Evolutionary conservation across 164 flowering plant species (phyloP).

Genomic region (Annona squamosa): DNA sequence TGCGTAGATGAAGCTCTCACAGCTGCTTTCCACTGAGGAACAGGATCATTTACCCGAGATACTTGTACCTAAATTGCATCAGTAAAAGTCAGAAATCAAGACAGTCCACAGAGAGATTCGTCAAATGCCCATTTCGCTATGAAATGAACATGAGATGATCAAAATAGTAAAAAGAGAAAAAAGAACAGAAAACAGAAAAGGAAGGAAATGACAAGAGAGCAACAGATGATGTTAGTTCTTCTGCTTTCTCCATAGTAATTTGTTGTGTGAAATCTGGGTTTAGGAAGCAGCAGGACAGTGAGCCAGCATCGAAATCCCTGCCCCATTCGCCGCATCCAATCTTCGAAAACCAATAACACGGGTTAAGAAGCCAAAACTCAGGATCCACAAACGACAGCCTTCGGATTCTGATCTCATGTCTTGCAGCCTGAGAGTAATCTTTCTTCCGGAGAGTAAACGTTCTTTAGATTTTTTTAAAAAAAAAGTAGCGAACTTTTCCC

Average conservation of each 20-base stretch:
- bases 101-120: not conserved
- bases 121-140: not conserved
- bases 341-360: too few species aligned
- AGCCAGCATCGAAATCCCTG: too few species aligned
- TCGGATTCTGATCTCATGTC: too few species aligned
- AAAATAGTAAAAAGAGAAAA: not conserved
- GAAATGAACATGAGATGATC: not conserved
- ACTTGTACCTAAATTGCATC: constrained; percentile 50
- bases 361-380: too few species aligned
- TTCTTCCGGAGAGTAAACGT: too few species aligned
- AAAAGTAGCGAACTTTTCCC: too few species aligned
- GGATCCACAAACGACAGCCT: too few species aligned
- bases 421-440: too few species aligned
- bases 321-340: too few species aligned
- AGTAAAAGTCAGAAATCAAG: not conserved
- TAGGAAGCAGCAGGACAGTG: too few species aligned
- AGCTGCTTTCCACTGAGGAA: constrained; percentile 49
- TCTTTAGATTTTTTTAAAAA: too few species aligned
- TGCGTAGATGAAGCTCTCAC: constrained; percentile 18
- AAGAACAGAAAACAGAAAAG: too few species aligned
- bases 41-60: constrained; percentile 56
- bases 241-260: not conserved
- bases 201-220: not conserved
- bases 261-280: not conserved
- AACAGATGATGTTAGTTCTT: not conserved